Conservation (phyloP, 1,284 basidiomycete species). For the Singerocomus inundabilis region DNA sequence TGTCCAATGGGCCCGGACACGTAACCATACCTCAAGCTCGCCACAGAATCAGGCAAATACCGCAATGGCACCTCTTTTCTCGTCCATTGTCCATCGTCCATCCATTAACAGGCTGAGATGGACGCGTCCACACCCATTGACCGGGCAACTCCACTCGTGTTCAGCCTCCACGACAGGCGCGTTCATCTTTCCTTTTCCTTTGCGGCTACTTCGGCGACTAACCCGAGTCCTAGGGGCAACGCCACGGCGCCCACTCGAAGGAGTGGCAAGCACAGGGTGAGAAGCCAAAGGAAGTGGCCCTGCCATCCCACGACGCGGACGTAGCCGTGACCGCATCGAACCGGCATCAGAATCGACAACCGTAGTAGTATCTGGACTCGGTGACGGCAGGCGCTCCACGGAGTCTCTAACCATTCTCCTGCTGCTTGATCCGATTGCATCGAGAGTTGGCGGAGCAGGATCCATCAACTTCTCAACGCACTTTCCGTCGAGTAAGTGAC, state of each 20-base stretch:
- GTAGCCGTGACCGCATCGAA: slow-evolving; percentile 54
- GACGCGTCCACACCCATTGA: slow-evolving; percentile 48
- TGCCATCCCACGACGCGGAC: slow-evolving; percentile 38
- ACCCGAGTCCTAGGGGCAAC: background rate
- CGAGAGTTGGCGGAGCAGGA: slow-evolving; percentile 34
- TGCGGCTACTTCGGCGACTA: slow-evolving; percentile 28
- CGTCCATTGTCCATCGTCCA: slow-evolving; percentile 50
- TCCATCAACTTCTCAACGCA: slow-evolving; percentile 58
- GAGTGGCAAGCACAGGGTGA: slow-evolving; percentile 4
- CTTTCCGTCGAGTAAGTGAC: slow-evolving; percentile 74
- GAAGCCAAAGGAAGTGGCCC: slow-evolving; percentile 12
- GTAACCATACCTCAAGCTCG: slow-evolving; percentile 15
- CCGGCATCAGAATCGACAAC: slow-evolving; percentile 19
- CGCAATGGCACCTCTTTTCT: slow-evolving; percentile 44
- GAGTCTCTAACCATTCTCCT: slow-evolving; percentile 15
- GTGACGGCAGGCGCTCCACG: background rate
- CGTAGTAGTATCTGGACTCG: slow-evolving; percentile 28
- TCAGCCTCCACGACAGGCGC: slow-evolving; percentile 44
- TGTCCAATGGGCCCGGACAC: slow-evolving; percentile 6
- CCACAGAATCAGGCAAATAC: slow-evolving; percentile 42
- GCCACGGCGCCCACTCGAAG: slow-evolving; percentile 7
- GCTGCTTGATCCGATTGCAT: slow-evolving; percentile 32
- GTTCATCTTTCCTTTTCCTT: slow-evolving; percentile 40
- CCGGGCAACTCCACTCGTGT: slow-evolving; percentile 63
- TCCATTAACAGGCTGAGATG: slow-evolving; percentile 57